Percentiles rank a stretch among this genome's conserved stretches.
Evolutionary conservation across 2,329 filamentous ascomycete genomes (phyloP).

Genomic region (Cladophialophora bantiana): DNA sequence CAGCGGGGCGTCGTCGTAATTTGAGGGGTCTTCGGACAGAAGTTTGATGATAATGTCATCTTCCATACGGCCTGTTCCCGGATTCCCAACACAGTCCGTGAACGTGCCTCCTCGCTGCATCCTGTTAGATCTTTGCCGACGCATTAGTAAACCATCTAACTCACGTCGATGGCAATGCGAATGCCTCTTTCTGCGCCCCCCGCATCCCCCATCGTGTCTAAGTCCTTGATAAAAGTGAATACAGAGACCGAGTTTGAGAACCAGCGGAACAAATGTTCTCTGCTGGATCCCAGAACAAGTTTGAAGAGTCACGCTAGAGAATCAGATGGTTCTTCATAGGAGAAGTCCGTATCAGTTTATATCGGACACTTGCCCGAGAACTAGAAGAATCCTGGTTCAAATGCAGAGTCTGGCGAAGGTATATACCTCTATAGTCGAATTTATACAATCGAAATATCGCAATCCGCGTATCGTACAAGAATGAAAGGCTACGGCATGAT

Average conservation of each 20-base stretch:
- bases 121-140: conserved; percentile 26
- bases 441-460: not conserved
- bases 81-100: conserved; percentile 88
- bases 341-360: conserved; percentile 22
- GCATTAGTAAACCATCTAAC: conserved; percentile 26
- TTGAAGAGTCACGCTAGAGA: conserved; percentile 13
- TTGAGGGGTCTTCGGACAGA: conserved; percentile 85
- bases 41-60: conserved; percentile 86
- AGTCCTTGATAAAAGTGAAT: not conserved
- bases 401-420: not conserved
- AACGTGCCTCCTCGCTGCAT: conserved; percentile 81
- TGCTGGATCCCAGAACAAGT: not conserved
- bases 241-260: not conserved
- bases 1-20: conserved; percentile 88
- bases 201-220: conserved; percentile 37
- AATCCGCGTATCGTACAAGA: not conserved
- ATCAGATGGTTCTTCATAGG: conserved; percentile 11
- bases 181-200: conserved; percentile 42
- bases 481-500: not conserved
- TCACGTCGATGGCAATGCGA: conserved; percentile 49
- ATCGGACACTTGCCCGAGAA: conserved; percentile 9
- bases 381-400: not conserved
- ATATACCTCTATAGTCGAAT: not conserved
- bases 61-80: conserved; percentile 69
- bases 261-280: not conserved